Evolutionary conservation across 2,329 filamentous ascomycete genomes (phyloP).

Genomic region (Exophiala xenobiotica): DNA sequence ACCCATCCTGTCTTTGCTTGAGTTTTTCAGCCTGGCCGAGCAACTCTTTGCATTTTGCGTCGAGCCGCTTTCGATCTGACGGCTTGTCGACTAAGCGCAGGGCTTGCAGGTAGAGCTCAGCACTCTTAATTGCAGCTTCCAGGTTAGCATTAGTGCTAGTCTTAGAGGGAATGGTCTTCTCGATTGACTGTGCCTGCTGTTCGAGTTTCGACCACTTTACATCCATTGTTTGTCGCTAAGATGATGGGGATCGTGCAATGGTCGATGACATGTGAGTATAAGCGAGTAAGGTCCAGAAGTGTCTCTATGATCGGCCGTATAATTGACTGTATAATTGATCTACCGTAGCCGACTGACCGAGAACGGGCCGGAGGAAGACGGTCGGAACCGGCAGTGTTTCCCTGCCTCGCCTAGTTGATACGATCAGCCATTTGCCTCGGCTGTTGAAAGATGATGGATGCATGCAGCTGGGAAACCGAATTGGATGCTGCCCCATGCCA

Average conservation of each 20-base stretch:
- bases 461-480: slow-evolving; percentile 6
- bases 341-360: background rate
- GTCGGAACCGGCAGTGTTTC: too few species aligned
- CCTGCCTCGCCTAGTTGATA: too few species aligned
- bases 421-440: too few species aligned
- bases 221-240: slow-evolving; percentile 13
- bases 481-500: slow-evolving; percentile 3
- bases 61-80: slow-evolving; percentile 66
- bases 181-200: slow-evolving; percentile 21
- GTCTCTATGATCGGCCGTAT: background rate
- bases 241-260: too few species aligned
- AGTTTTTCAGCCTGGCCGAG: slow-evolving; percentile 73
- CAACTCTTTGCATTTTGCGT: slow-evolving; percentile 67
- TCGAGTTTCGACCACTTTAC: slow-evolving; percentile 19
- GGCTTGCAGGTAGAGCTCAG: slow-evolving; percentile 79
- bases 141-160: slow-evolving; percentile 62
- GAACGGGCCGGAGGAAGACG: slow-evolving; percentile 9
- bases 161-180: slow-evolving; percentile 16
- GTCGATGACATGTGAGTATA: too few species aligned
- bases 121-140: slow-evolving; percentile 70
- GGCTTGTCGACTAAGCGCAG: slow-evolving; percentile 60
- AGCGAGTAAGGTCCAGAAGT: too few species aligned
- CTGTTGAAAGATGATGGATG: slow-evolving; percentile 9
- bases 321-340: background rate
- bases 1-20: slow-evolving; percentile 49